Percentiles rank a stretch among this genome's conserved stretches.
phyloP scores from a whole-genome alignment of 2,329 filamentous ascomycete species.

The Sordariomycetes sp. region DNA sequence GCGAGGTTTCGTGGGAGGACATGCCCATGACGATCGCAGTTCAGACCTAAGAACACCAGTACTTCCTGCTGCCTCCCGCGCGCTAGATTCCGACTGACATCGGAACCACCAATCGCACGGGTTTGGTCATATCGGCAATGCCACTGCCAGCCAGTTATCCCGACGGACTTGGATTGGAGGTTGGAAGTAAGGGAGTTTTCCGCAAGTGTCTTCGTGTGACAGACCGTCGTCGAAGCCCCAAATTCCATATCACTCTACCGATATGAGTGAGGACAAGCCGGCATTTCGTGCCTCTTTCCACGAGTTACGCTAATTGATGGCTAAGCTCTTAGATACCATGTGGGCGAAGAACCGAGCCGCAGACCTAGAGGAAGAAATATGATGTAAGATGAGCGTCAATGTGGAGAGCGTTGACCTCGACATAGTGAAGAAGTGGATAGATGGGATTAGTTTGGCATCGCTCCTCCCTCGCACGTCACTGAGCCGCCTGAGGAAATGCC shows the following conservation, averaged over 20 bases:
- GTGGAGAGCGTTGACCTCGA: conserved; percentile 70
- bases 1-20: conserved; percentile 75
- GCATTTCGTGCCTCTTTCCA: neutral
- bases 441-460: conserved; percentile 63
- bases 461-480: conserved; percentile 4
- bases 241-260: neutral
- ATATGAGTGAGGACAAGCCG: neutral
- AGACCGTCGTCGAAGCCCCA: neutral
- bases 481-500: neutral
- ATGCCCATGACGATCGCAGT: conserved; percentile 41
- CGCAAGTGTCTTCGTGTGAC: neutral
- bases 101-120: conserved; percentile 31
- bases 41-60: conserved; percentile 46
- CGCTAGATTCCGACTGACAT: conserved; percentile 56
- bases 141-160: conserved; percentile 81
- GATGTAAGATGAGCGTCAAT: conserved; percentile 57
- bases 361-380: conserved; percentile 66
- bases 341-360: conserved; percentile 78
- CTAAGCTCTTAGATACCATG: conserved; percentile 60
- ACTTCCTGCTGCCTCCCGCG: conserved; percentile 68
- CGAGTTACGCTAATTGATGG: neutral
- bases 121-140: conserved; percentile 43
- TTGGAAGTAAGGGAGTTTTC: conserved; percentile 53
- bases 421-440: conserved; percentile 83
- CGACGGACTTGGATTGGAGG: conserved; percentile 56